Base-by-base conservation (phyloP, 75 land plant species). In the Cupressus sempervirens region DNA sequence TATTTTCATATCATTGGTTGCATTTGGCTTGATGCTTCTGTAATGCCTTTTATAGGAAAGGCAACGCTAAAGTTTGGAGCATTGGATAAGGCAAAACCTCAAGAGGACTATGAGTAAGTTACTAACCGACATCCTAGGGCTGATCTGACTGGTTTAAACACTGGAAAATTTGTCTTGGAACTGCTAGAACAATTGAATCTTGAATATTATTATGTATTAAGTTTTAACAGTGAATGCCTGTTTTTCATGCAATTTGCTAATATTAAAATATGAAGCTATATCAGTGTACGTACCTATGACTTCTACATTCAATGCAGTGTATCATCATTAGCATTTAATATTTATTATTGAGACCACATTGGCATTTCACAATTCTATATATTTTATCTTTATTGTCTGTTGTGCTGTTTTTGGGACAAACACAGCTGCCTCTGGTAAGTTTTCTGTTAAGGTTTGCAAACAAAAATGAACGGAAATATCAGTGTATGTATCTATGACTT, bases 41-140 rank as follows among this genome's bases (percentile, higher is more conserved):
- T 8, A 67, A 82, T 52, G 26, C 77, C 26, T 70, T 85, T 38
- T 89, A 6, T 88, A 95, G 98, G 95, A 20, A 98, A 98, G 86
- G 99, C 99, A 77, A 89, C 91, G 6, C 48, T 96, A 41, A 93
- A 92, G 35, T 96, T 88, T 93, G 99, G 99, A 68, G 93, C 99
- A 11, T 91, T 91, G 81, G 92, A 96, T 81, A 94, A 89, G 80
- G 91, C 92, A 75, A 88, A 88, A 20, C 82, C 53, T 7, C 82
- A 86, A 29, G 89, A 91, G 81, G 95, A 98, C 9, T 94, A 93
- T 86, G 88, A 32, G 74, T 72, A 72, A 72, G 74, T 72, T 30
- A 72, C 35, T 30, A 32, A 30, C 32, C n/a, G 23, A 26, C 67
- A 62, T 62, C 67, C 26, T 62, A 62, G 29, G 7, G 23, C 7